Base-by-base conservation (phyloP, 164 flowering plant genomes). In the Dillenia suffruticosa region DNA sequence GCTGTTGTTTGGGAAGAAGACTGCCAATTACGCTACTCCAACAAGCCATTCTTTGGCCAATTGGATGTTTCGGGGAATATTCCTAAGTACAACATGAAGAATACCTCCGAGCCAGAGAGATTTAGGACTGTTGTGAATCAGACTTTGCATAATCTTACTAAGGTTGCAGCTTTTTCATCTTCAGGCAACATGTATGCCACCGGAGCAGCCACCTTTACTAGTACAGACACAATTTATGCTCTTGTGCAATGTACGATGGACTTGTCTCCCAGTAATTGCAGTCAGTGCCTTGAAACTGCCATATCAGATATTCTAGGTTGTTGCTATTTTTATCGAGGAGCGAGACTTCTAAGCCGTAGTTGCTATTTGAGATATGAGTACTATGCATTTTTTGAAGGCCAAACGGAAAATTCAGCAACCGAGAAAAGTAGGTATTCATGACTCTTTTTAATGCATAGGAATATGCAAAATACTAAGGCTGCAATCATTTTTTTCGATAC, bases 221-320 rank as follows among this genome's bases (percentile, higher is more conserved):
- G 44, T 4, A 13, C 2, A 12, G 66, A 57, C 0, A 67, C 51
- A 1, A 10, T 79, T n/a, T 75, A 72, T 69, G 81, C 74, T 13
- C 66, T 81, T 40, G 81, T 67, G 40, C 85, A 84, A 63, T 84
- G 88, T 64, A 65, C 67, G 3, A 19, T 16, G 26, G 75, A 76
- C 52, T 57, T 79, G 49, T 57, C 71, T 45, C n/a, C 59, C 9
- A 48, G 10, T 32, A 68, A 63, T 12, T 79, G 81, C 49, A 12
- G 32, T n/a, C 13, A 3, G 8, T 79, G 83, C 65, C 71, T 79
- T 3, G 47, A 57, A 40, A 58, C 1, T 9, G 69, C 76, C 12
- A 44, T 63, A 2, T 11, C 1, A 10, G 13, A 60, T 8, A 51
- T 69, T 58, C 57, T 9, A 9, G 43, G 19, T 17, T 61, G 68